Conservation (phyloP, 768 basidiomycete genomes). For the Polyporus arcularius region DNA sequence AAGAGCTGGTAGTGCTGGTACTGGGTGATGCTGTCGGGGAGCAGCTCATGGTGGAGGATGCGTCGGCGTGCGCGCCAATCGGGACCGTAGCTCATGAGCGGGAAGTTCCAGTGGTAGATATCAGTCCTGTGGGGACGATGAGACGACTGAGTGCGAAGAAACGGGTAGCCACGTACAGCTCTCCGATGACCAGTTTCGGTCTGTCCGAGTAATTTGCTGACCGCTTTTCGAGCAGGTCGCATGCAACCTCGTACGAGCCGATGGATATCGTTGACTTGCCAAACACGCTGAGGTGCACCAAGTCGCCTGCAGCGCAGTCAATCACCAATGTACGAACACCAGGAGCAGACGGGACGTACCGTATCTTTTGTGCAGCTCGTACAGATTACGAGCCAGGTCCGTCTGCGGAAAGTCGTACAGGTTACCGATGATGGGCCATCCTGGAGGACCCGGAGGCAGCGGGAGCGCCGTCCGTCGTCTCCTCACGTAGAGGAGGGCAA, state of each 20-base stretch:
- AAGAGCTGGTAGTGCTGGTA: neutral
- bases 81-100: neutral
- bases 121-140: neutral
- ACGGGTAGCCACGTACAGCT: neutral
- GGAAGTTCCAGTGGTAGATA: neutral
- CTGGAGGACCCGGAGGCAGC: neutral
- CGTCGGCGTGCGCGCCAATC: slow-evolving; percentile 1
- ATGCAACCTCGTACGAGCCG: slow-evolving; percentile 36
- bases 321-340: too few relatives aligned
- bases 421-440: slow-evolving; percentile 13
- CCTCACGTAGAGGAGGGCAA: too few relatives aligned
- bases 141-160: neutral
- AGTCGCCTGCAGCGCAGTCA: slow-evolving; percentile 14
- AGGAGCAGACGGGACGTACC: neutral
- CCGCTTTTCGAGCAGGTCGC: slow-evolving; percentile 43
- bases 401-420: slow-evolving; percentile 3
- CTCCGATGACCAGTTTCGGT: neutral
- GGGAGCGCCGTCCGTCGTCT: neutral
- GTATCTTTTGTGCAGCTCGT: neutral
- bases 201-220: slow-evolving; percentile 44
- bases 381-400: neutral
- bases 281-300: slow-evolving; percentile 18
- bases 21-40: neutral
- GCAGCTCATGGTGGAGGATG: neutral
- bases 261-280: slow-evolving; percentile 33